Base-by-base conservation (phyloP, 2,329 filamentous ascomycete genomes). In the Hymenoscyphus linearis region DNA sequence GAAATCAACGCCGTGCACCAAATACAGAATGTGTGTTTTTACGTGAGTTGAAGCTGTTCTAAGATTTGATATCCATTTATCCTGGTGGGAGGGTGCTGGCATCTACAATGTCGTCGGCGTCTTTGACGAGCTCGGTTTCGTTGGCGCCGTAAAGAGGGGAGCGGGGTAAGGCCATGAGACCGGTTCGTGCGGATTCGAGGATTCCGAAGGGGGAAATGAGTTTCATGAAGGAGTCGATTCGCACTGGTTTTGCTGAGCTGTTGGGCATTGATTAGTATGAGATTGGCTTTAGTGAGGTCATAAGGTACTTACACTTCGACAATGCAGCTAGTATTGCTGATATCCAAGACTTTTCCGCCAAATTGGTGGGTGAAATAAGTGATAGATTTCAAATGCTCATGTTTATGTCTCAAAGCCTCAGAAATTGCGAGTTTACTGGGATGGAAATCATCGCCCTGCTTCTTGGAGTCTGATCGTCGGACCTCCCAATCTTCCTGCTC, bases 201-300 rank as follows among this genome's bases (percentile, higher is more conserved):
- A 99, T 96, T 73, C 95, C 95, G 74, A 98, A 99, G 13, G 93
- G 93, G 61, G 86, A 83, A 72, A 99, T 87, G 65, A 99, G 84
- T 80, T 98, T 99, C 78, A 99, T 88, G 81, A 97, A 99, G 1
- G 92, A 96, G 77, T 99, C 92, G 73, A 99, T 96, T 77, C 95
- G 88, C 64, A 82, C 85, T 37, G 91, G 93, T 78, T 99, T 99
- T 63, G 95, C 95, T 59, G 92, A 96, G 44, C 67, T 71, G 53
- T 52, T 55, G 13, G 55, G 22, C 16, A 31, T 47, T 10, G 25
- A 58, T 65, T 59, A 73, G 64, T n/a, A 55, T 18, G 9, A 44
- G 2, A 22, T 2, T 2, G 47, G 37, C 22, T 10, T 44, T 27
- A 14, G 52, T 4, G 36, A 31, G 27, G 56, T 35, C 59, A 27